Evolutionary conservation across 305 asterid species (phyloP).

Genomic region (Solanum hybrid): DNA sequence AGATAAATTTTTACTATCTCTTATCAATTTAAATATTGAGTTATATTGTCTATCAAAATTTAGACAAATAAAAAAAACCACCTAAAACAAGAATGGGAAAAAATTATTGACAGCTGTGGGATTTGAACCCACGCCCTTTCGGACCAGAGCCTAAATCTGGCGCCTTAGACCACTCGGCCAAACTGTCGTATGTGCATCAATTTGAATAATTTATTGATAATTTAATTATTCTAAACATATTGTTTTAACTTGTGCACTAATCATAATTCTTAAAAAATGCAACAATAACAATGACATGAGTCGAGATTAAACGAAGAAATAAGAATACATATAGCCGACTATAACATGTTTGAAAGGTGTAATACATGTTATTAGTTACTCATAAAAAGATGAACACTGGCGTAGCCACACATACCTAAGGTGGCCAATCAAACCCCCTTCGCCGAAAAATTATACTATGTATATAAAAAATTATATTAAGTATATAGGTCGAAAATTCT

Average conservation of each 20-base stretch:
- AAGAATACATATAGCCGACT: background rate
- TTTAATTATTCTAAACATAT: background rate
- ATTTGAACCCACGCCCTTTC: conserved; percentile 98
- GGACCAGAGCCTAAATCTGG: conserved; percentile 99
- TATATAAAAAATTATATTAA: too few species aligned
- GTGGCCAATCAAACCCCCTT: background rate
- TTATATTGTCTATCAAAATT: background rate
- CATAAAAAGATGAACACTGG: background rate
- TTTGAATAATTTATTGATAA: background rate
- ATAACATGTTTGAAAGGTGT: background rate
- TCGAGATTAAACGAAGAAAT: background rate
- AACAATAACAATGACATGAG: background rate
- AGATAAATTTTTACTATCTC: fast-evolving
- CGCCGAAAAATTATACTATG: background rate
- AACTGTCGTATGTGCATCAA: fast-evolving
- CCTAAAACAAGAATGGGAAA: too few species aligned
- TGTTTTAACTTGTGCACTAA: too few species aligned
- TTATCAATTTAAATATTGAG: background rate
- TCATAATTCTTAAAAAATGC: background rate
- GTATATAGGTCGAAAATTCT: background rate
- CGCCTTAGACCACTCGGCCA: conserved; percentile 69
- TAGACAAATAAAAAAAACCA: conserved; percentile 35
- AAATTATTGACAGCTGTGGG: conserved; percentile 26
- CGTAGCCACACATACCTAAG: background rate
- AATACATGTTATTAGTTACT: background rate